phyloP scores from a whole-genome alignment of 1,284 basidiomycete genomes.

The Wallemia mellicola region DNA sequence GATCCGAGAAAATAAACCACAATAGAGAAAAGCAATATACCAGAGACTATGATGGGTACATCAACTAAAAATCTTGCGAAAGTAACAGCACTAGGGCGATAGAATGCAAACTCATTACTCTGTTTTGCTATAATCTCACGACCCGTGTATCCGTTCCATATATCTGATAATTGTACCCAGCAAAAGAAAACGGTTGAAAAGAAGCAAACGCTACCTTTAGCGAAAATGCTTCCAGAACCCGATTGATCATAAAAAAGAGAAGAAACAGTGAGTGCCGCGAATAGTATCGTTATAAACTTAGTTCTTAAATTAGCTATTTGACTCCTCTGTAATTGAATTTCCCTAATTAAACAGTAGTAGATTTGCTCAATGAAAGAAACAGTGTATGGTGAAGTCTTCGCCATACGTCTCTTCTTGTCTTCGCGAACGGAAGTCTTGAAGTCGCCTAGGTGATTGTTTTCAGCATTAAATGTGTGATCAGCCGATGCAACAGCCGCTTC shows the following conservation, averaged over 20 bases:
- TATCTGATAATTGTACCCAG: neutral
- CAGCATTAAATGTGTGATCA: neutral
- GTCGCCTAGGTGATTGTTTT: neutral
- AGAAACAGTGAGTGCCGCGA: neutral
- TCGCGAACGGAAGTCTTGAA: constrained; percentile 45
- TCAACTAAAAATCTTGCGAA: neutral
- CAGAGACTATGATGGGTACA: neutral
- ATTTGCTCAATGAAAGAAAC: constrained; percentile 48
- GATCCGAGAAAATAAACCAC: constrained; percentile 16
- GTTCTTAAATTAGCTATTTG: constrained; percentile 3
- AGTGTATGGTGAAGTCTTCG: constrained; percentile 60
- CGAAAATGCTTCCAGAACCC: neutral
- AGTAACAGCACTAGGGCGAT: neutral
- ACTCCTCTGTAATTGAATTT: constrained; percentile 3
- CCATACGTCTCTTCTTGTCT: constrained; percentile 54
- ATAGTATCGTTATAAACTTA: neutral
- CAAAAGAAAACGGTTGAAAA: neutral
- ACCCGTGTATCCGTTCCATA: neutral
- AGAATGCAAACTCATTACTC: neutral
- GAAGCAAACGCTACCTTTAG: neutral
- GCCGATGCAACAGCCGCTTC: constrained; percentile 4
- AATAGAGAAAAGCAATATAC: constrained; percentile 2
- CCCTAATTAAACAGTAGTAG: constrained; percentile 2
- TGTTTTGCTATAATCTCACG: neutral
- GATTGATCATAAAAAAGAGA: neutral